phyloP scores from a whole-genome alignment of 73 alveolate species.

The Blepharisma stoltei region DNA sequence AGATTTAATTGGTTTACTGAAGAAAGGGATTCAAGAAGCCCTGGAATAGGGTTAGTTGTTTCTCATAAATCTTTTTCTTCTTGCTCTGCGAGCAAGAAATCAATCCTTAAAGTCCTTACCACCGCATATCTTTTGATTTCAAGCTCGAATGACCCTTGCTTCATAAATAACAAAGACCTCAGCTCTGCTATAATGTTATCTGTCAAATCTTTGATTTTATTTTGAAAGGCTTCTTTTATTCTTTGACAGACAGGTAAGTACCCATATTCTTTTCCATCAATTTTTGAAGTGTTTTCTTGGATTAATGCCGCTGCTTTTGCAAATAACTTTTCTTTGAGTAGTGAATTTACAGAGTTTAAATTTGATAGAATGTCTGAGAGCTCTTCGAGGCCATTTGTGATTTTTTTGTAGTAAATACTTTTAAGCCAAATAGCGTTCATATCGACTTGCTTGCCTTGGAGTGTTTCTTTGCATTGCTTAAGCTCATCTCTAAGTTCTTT shows the following conservation, averaged over 20 bases:
- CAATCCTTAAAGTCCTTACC: neutral
- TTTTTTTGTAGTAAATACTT: neutral
- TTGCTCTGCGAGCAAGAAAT: neutral
- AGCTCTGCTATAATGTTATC: constrained; percentile 23
- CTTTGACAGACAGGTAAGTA: constrained; percentile 10
- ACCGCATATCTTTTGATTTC: constrained; percentile 14
- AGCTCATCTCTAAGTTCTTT: constrained; percentile 20
- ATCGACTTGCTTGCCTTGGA: constrained; percentile 7
- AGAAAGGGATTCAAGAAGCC: constrained; percentile 7
- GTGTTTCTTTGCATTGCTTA: neutral
- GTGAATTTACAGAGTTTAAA: neutral
- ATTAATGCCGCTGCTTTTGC: neutral
- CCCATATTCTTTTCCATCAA: neutral
- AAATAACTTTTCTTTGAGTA: neutral
- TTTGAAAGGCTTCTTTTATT: constrained; percentile 26
- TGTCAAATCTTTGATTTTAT: neutral
- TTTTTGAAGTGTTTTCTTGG: neutral
- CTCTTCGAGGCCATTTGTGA: constrained; percentile 3
- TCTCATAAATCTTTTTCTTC: constrained; percentile 17
- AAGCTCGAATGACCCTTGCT: constrained; percentile 3
- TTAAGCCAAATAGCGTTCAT: neutral
- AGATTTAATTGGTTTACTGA: neutral
- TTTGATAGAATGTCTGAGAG: neutral
- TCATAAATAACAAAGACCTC: neutral
- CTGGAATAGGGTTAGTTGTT: neutral